Base-by-base conservation (phyloP, 768 basidiomycete species). In the Termitomyces sp. region DNA sequence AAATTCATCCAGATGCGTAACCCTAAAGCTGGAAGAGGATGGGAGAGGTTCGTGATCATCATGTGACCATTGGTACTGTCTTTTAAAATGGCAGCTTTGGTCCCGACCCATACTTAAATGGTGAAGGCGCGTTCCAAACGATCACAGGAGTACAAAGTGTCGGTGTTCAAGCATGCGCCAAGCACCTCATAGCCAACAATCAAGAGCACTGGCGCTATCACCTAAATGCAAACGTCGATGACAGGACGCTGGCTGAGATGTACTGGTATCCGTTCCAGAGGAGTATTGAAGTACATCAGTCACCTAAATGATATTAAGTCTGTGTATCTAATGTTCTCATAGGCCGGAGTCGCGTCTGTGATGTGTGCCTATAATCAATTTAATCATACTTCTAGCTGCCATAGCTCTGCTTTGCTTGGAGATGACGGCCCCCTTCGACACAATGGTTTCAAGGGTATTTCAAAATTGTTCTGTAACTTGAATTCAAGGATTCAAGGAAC, bases 361-460 rank as follows among this genome's bases (percentile, higher is more conserved):
- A 83, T 85, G 82, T 78, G 80, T 58, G 76, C 76, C 11, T 81
- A 77, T 60, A 84, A 85, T 62, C 75, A 79, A 48, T 67, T 85
- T 61, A 86, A 86, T 58, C 73, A 77, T 3, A 86, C 86, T 1
- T 87, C 83, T 15, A 82, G 86, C 0, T 88, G 87, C 65, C 84
- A 88, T 61, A 82, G 87, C 60, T 73, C 77, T 27, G 75, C 73
- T 41, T 69, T 81, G 15, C 67, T 87, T 41, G 78, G 78, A 16
- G 71, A 74, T 3, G 63, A 70, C 51, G 78, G 78, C 1, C 59
- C 76, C 22, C 63, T 81, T 56, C 73, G 69, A 44, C 70, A 65
- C 52, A 69, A 69, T 55, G 79, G 79, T 1, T 81, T 81, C 68
- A 69, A 76, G 69, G 80, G 80, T 74, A 48, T 16, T 66, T 42